Evolutionary conservation across 1,284 basidiomycete species (phyloP), one percentile per base, ranked within the genome.

Genomic region (Phellinidium pouzarii): DNA sequence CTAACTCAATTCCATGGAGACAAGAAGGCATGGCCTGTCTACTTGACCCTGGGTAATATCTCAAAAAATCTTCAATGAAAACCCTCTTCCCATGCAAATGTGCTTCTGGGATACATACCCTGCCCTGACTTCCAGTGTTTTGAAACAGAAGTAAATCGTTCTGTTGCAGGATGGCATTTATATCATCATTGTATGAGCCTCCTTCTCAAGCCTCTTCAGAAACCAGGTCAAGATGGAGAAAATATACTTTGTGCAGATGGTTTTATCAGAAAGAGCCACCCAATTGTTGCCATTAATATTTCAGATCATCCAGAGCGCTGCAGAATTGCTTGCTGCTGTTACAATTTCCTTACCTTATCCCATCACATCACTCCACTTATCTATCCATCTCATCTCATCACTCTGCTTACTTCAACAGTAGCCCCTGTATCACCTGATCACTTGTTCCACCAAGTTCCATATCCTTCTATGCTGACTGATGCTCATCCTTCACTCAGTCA

Each of bases 41-140:
- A 64, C 38, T 43, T 66, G 9, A 63, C 62, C 3, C 48, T 66
- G 31, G 64, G 61, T 0, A 64, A 65, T 50, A 57, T 66, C 1
- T 56, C 61, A 1, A 58, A 57, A 27, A 42, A 47, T n/a, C 47
- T 61, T 11, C 59, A 53, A 1, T 47, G 54, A 17, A 58, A 60
- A 41, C 58, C 61, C 0, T 52, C 52, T 1, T 38, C 50, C 17
- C 58, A 58, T 19, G 61, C 59, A 7, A 58, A 55, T 37, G 58
- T 65, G 11, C 56, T 65, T 3, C 43, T 66, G 3, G 61, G 44
- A n/a, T 65, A 65, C 44, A 54, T 66, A 0, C 55, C 62, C 1
- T 43, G 56, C 19, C 43, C 50, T 7, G 58, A 59, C 25, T 44
- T 62, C 4, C 17, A 26, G 14, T 23, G 53, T 23, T 27, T 42